Evolutionary conservation across 2,329 filamentous ascomycete species (phyloP), one percentile per base, ranked within the genome.

Genomic region (Phialemoniopsis sp.): DNA sequence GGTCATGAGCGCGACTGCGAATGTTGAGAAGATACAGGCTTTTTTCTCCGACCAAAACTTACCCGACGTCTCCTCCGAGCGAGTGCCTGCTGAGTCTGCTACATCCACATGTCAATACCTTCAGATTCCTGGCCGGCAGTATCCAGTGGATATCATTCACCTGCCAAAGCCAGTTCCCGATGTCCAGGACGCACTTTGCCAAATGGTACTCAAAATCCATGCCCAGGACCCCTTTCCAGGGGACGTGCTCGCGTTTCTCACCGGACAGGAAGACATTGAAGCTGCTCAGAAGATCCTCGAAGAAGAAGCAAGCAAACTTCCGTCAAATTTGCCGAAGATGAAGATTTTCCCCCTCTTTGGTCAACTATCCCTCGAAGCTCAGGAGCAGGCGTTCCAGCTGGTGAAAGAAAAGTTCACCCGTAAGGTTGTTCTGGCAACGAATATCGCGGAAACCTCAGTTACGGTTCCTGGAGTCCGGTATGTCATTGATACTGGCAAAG

Each of bases 391-490:
- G 9, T 97, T 98, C 58, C 72, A 83, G 39, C 85, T 87, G 1
- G 76, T 86, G 16, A 79, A 79, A 40, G 77, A 80, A 3, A 72
- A 73, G n/a, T 76, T 73, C 40, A 94, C 88, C 0, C 78, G 93
- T 32, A 97, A 97, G 56, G 76, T 97, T 12, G 89, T 98, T 1
- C 69, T 98, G 1, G 85, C 90, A 0, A 98, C 93, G 13, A 98
- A 98, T 55, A 97, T 98, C 52, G 93, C 93, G n/a, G 93, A 98
- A 60, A 97, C 93, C 0, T 97, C 93, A 2, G 87, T 98, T 43
- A 98, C 93, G 0, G 90, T 98, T 0, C 86, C 91, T 0, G 93
- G 93, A 3, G 89, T 98, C 7, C 80, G 88, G 5, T 93, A 86
- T 51, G 91, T 98, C 9, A 76, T 98, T 15, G 93, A 98, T 56